Evolutionary conservation across 2,329 filamentous ascomycete genomes (phyloP).

Genomic region (Hypoxylon sp.): DNA sequence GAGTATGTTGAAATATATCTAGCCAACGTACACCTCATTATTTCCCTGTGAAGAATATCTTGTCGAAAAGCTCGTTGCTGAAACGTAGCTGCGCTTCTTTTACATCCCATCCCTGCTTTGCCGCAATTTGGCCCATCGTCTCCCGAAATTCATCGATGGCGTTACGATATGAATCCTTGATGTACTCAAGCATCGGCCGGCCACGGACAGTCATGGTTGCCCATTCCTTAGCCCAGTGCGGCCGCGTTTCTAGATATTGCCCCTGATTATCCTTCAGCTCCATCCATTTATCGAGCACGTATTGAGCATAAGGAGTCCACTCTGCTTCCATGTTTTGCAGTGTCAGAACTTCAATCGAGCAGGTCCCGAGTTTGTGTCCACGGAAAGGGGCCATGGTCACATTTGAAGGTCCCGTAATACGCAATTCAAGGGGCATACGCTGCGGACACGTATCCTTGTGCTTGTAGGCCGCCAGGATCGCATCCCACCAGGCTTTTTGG

Average conservation of each 20-base stretch:
- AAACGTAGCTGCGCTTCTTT: slow-evolving; percentile 23
- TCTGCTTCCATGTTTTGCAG: slow-evolving; percentile 58
- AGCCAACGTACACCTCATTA: background rate
- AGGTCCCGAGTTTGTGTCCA: slow-evolving; percentile 59
- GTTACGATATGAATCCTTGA: slow-evolving; percentile 27
- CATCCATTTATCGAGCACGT: slow-evolving; percentile 61
- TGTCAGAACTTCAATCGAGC: slow-evolving; percentile 61
- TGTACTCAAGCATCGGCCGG: slow-evolving; percentile 29
- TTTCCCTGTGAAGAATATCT: slow-evolving; percentile 23
- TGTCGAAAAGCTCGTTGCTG: slow-evolving; percentile 32
- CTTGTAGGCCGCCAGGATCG: slow-evolving; percentile 61
- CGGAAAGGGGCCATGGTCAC: slow-evolving; percentile 62
- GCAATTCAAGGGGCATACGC: slow-evolving; percentile 61
- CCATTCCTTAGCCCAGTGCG: slow-evolving; percentile 66
- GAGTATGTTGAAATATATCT: too few species aligned
- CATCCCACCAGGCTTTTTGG: slow-evolving; percentile 66
- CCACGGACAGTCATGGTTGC: slow-evolving; percentile 20
- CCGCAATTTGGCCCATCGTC: slow-evolving; percentile 23
- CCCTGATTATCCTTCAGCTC: slow-evolving; percentile 55
- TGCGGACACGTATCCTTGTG: slow-evolving; percentile 56
- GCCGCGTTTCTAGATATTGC: slow-evolving; percentile 55
- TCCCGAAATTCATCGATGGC: slow-evolving; percentile 22
- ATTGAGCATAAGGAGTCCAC: slow-evolving; percentile 60
- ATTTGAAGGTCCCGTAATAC: slow-evolving; percentile 60
- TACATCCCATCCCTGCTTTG: slow-evolving; percentile 23